Base-by-base conservation (phyloP, 108 stramenopile species). In the Cylindrotheca fusiformis region DNA sequence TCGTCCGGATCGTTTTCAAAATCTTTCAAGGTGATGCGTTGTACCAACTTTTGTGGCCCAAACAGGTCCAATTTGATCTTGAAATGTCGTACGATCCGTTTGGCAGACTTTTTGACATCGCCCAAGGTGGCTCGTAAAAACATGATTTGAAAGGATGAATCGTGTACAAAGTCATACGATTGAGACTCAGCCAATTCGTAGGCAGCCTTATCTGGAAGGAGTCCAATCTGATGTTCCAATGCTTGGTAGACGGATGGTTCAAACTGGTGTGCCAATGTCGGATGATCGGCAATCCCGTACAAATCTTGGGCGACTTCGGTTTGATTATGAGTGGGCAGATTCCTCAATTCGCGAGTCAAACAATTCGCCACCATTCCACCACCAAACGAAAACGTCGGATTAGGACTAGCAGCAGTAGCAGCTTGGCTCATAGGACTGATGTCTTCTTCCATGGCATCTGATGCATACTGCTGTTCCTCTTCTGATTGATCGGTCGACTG, bases 71-170 rank as follows among this genome's bases (percentile, higher is more conserved):
- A 46, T 25, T 67, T 74, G 4, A 54, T 67, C 12, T 50, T 51
- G 31, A 66, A 74, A 59, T 67, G 65, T 30, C 60, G 22, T 4
- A 48, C 48, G 2, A 67, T 26, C 2, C 65, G 72, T 32, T 61
- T 67, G 22, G 72, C 72, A 2, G 72, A 65, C 29, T 60, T 59
- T 19, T 64, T 72, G 12, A 22, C 23, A 61, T 67, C 55, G 18
- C 60, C 52, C 32, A 55, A 33, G 53, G 44, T 32, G 4, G 61
- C 46, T 32, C 68, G 47, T 28, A 69, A 28, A 60, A 76, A 69
- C 60, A 75, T 60, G 44, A 68, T 20, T 4, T 55, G 66, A 32
- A 67, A 63, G 8, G 33, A 32, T 20, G 31, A 45, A 18, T 29
- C 60, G 49, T 0, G 18, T 3, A 66, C 55, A 26, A 27, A 55